Conservation (phyloP, 1,139 yeast species). For the Tardiomyces digboiensis region DNA sequence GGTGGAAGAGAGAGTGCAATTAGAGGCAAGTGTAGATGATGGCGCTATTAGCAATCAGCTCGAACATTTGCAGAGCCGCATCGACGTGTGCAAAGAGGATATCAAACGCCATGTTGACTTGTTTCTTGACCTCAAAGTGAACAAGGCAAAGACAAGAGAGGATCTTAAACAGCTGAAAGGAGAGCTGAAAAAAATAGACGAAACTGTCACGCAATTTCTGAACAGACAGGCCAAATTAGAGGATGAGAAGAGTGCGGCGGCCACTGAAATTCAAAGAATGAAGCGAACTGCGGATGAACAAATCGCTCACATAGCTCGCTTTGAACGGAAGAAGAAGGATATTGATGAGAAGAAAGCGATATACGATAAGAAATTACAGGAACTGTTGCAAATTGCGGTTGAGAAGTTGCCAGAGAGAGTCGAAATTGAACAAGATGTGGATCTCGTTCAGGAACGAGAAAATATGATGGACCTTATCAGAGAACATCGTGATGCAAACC, state of each 20-base stretch:
- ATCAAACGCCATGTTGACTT: background rate
- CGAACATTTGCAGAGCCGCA: background rate
- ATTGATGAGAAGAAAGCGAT: too few relatives aligned
- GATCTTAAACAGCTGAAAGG: constrained; percentile 4
- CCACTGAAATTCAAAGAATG: too few relatives aligned
- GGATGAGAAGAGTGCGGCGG: too few relatives aligned
- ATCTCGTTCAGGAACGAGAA: background rate
- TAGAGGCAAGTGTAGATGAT: constrained; percentile 12
- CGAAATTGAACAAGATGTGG: background rate
- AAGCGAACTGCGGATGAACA: too few relatives aligned
- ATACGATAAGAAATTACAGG: background rate
- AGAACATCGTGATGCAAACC: background rate
- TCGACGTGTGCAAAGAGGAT: background rate
- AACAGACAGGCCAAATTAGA: too few relatives aligned
- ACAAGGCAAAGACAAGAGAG: constrained; percentile 10
- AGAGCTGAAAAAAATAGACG: too few relatives aligned
- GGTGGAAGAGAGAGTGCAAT: constrained; percentile 12
- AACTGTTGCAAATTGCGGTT: background rate
- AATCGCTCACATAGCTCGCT: too few relatives aligned
- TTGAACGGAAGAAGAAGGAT: too few relatives aligned
- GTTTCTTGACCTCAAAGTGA: background rate
- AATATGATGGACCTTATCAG: background rate
- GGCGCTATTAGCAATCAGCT: background rate
- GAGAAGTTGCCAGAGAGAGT: background rate
- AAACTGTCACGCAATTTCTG: too few relatives aligned